phyloP scores from a whole-genome alignment of 2,329 filamentous ascomycete species.

The Furcasterigmium furcatum region DNA sequence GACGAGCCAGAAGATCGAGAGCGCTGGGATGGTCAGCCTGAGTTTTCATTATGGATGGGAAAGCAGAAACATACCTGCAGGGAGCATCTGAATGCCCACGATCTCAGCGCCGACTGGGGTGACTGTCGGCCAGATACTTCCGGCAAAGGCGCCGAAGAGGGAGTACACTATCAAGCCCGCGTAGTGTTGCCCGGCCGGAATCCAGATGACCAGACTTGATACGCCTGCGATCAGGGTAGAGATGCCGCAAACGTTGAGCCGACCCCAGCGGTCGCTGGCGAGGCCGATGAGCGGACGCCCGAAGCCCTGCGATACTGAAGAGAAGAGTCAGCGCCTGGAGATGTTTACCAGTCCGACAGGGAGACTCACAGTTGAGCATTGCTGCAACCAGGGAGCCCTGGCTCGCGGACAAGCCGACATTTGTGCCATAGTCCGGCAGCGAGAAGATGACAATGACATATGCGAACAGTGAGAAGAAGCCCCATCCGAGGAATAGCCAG shows the following conservation, averaged over 20 bases:
- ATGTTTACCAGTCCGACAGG: not conserved
- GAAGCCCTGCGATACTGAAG: constrained; percentile 56
- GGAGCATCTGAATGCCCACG: constrained; percentile 65
- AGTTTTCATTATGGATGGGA: not conserved
- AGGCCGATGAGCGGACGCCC: constrained; percentile 72
- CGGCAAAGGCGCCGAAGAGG: constrained; percentile 65
- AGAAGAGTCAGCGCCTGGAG: constrained; percentile 4
- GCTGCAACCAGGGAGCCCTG: constrained; percentile 73
- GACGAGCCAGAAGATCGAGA: constrained; percentile 70
- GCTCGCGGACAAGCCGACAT: constrained; percentile 61
- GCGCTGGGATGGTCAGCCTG: constrained; percentile 20
- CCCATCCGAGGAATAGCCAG: constrained; percentile 62
- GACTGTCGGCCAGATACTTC: constrained; percentile 68
- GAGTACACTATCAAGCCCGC: constrained; percentile 70
- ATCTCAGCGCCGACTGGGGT: constrained; percentile 72
- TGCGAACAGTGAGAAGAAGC: constrained; percentile 68
- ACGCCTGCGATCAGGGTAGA: constrained; percentile 64
- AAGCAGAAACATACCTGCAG: constrained; percentile 45
- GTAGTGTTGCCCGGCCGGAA: constrained; percentile 59
- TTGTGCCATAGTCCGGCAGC: constrained; percentile 68
- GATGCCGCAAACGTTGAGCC: constrained; percentile 68
- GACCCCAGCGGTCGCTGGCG: constrained; percentile 65
- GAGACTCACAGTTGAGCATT: constrained; percentile 59
- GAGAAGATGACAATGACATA: constrained; percentile 78
- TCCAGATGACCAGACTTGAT: constrained; percentile 70